Conservation (phyloP, 805 yeast genomes). For the Ogataea methylovora region DNA sequence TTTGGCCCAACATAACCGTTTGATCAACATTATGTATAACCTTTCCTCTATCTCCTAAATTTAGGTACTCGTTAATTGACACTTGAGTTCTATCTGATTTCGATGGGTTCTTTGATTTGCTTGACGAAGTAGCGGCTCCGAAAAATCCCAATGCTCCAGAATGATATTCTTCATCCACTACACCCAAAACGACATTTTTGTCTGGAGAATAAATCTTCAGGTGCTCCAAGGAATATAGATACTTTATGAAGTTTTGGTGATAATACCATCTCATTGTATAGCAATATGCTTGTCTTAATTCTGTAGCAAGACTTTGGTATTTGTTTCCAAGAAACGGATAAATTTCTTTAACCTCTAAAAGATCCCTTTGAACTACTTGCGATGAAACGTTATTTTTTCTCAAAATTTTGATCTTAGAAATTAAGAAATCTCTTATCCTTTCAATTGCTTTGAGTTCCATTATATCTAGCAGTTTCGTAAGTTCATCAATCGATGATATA, state of each 20-base stretch:
- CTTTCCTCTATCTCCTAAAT: conserved; percentile 52
- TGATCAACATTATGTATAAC: conserved; percentile 47
- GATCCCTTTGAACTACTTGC: conserved; percentile 62
- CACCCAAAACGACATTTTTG: conserved; percentile 22
- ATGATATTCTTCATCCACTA: conserved; percentile 13
- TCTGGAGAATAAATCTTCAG: conserved; percentile 51
- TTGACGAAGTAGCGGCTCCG: background rate
- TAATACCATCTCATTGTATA: conserved; percentile 95
- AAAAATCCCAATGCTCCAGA: background rate
- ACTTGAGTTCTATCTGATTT: conserved; percentile 2
- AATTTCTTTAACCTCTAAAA: conserved; percentile 56
- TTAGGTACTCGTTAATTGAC: conserved; percentile 44
- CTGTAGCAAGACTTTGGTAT: conserved; percentile 58
- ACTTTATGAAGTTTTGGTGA: conserved; percentile 66
- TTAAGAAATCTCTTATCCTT: conserved; percentile 63
- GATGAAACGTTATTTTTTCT: conserved; percentile 62
- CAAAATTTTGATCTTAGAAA: conserved; percentile 56
- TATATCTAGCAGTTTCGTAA: conserved; percentile 33
- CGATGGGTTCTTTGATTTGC: background rate
- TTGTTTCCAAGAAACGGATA: conserved; percentile 48
- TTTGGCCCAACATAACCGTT: conserved; percentile 71
- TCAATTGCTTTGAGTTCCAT: conserved; percentile 62
- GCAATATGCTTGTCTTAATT: conserved; percentile 71
- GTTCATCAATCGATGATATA: conserved; percentile 12
- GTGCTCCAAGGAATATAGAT: conserved; percentile 63